A percentile compares a stretch with the other conserved stretches of the same genome.
Conservation (phyloP, 805 yeast genomes). For the Maudiozyma serrabonitensis region DNA sequence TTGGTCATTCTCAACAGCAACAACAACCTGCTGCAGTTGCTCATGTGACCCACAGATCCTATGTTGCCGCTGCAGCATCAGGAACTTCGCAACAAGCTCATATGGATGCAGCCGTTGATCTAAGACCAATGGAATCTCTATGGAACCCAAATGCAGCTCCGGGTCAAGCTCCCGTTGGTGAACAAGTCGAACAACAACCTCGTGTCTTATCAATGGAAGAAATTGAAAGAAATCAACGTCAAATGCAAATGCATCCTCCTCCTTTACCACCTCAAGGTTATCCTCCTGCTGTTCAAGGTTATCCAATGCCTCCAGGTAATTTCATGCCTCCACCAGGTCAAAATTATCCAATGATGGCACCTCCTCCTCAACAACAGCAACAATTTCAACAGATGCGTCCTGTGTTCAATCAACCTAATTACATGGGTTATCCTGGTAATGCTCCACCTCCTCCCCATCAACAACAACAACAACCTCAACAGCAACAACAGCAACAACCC, state of each 20-base stretch:
- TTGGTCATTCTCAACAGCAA: slow-evolving; percentile 20
- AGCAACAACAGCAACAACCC: neutral
- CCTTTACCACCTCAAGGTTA: slow-evolving; percentile 10
- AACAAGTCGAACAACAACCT: neutral
- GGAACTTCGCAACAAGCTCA: slow-evolving; percentile 5
- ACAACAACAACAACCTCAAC: slow-evolving; percentile 6
- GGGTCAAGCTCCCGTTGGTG: slow-evolving; percentile 4
- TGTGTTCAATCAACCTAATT: neutral
- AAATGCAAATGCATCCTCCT: slow-evolving; percentile 13
- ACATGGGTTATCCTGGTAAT: slow-evolving; percentile 8
- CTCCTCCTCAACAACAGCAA: neutral
- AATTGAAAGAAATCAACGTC: slow-evolving; percentile 53
- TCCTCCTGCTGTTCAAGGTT: neutral
- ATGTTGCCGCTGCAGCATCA: slow-evolving; percentile 23
- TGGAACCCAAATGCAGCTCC: slow-evolving; percentile 34
- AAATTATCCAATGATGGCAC: neutral
- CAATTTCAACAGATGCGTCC: slow-evolving; percentile 8
- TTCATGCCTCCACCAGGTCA: slow-evolving; percentile 13
- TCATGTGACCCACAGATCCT: slow-evolving; percentile 12
- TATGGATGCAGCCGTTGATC: slow-evolving; percentile 20
- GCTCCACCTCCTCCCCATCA: slow-evolving; percentile 8
- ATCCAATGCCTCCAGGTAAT: slow-evolving; percentile 8
- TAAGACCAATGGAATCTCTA: slow-evolving; percentile 64
- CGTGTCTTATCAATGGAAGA: slow-evolving; percentile 58
- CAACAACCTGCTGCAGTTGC: neutral